Base-by-base conservation (phyloP, 2,329 filamentous ascomycete species). In the Aspergillus quadrilineatus region DNA sequence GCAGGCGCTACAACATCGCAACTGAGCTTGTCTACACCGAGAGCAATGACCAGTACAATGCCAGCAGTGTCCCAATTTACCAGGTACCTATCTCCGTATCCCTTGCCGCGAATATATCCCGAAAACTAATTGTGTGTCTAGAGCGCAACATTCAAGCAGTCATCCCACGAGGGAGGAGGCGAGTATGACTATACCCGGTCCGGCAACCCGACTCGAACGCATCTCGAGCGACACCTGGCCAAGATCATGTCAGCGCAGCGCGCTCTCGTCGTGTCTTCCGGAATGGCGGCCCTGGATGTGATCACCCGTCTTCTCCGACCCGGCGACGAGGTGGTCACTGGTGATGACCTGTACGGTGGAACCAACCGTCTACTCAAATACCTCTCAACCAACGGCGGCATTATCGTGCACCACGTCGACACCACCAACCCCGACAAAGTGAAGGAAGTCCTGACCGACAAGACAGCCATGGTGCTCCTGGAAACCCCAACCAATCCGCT, bases 161-260 rank as follows among this genome's bases (percentile, higher is more conserved):
- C 84, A 22, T 90, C 89, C 15, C 88, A 89, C 60, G 82, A 77
- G 45, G 91, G 90, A 58, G 91, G 90, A 58, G 89, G 85, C 64
- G 92, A 97, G 75, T 99, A 97, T 76, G 94, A 99, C 79, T 99
- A 99, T 80, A 97, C 94, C 58, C 90, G 95, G 60, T 97, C 92
- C 36, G 94, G 94, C 55, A 99, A 99, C 73, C 94, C 94, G 15
- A 99, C 94, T 57, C 86, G 94, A 63, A 96, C 93, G 34, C 94
- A 99, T 70, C 85, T 99, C 61, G 94, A 99, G 79, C 87, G 93
- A 57, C 94, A 99, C 75, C 81, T 99, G 67, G 94, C 95, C 69
- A 99, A 99, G 84, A 96, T 99, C 73, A 99, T 99, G 95, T 92
- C 90, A 66, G 94, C 94, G 45, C 86, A 87, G 67, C 89, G 95